phyloP scores from a whole-genome alignment of 2,329 filamentous ascomycete genomes.

The Epichloe bromicola region DNA sequence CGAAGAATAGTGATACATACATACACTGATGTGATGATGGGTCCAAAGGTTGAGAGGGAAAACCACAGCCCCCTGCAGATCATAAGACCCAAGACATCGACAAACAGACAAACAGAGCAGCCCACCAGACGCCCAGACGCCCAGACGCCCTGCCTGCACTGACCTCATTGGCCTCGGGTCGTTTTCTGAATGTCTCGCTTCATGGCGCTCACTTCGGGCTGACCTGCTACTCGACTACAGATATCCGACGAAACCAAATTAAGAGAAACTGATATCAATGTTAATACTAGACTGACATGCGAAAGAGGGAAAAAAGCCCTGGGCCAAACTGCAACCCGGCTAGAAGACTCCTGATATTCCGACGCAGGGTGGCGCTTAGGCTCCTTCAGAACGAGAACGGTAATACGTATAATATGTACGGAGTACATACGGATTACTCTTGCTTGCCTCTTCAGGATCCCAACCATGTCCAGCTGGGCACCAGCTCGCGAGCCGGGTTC shows the following conservation, averaged over 20 bases:
- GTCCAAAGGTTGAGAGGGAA: too few species aligned
- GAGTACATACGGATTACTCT: too few species aligned
- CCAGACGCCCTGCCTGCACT: not conserved
- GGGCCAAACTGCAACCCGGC: too few species aligned
- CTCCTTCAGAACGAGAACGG: too few species aligned
- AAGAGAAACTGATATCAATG: not conserved
- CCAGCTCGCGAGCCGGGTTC: too few species aligned
- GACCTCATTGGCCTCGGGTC: not conserved
- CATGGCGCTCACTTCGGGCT: not conserved
- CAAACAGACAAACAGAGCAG: constrained; percentile 1
- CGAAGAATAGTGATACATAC: not conserved
- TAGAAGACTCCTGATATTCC: too few species aligned
- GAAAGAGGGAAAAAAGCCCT: too few species aligned
- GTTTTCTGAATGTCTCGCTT: not conserved
- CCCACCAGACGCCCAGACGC: not conserved
- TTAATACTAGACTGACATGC: too few species aligned
- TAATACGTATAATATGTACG: too few species aligned
- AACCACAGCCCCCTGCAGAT: not conserved
- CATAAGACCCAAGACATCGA: constrained; percentile 1
- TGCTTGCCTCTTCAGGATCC: not conserved
- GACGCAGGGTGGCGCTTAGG: not conserved
- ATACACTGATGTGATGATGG: constrained; percentile 1
- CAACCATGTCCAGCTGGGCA: not conserved
- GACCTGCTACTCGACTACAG: not conserved
- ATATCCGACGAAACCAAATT: not conserved